These are phyloP conservation scores for Mallotus japonicus DNA, from an alignment of 441 rosid genomes.

Conservation along the genomic window DNA sequence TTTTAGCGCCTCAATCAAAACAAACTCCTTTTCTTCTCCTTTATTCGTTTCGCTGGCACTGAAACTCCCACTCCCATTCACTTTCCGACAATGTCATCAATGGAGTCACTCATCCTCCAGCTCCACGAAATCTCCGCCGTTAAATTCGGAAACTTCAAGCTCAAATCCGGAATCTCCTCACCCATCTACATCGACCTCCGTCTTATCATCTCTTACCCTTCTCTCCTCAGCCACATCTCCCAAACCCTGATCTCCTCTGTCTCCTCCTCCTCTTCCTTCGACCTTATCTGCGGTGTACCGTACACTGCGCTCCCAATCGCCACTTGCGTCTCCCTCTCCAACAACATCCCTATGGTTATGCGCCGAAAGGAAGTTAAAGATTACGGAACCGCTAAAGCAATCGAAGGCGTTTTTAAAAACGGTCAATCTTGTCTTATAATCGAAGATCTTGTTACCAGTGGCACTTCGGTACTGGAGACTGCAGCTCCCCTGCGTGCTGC, in stretches of 20 bases:
- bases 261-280: conserved; percentile 45
- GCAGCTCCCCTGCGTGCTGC: conserved; percentile 69
- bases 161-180: conserved; percentile 87
- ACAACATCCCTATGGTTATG: conserved; percentile 78
- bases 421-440: conserved; percentile 66
- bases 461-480: conserved; percentile 85
- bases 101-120: conserved; percentile 77
- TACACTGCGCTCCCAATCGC: conserved; percentile 93
- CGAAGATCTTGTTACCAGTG: conserved; percentile 87
- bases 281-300: conserved; percentile 86
- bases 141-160: conserved; percentile 85
- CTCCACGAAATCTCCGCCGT: conserved; percentile 92
- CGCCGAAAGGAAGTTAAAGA: conserved; percentile 93
- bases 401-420: conserved; percentile 61
- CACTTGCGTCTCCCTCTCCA: conserved; percentile 65
- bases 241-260: conserved; percentile 61
- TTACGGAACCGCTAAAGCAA: conserved; percentile 81
- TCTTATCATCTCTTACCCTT: conserved; percentile 78
- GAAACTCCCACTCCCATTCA: not conserved
- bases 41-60: too few species aligned
- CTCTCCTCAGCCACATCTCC: conserved; percentile 74
- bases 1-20: too few species aligned
- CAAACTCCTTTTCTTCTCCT: too few species aligned
- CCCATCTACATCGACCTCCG: conserved; percentile 98
- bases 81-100: conserved; percentile 34